These are phyloP conservation scores for Blastomyces emzantsi DNA, from an alignment of 2,329 filamentous ascomycete genomes.

Conservation along the genomic window DNA sequence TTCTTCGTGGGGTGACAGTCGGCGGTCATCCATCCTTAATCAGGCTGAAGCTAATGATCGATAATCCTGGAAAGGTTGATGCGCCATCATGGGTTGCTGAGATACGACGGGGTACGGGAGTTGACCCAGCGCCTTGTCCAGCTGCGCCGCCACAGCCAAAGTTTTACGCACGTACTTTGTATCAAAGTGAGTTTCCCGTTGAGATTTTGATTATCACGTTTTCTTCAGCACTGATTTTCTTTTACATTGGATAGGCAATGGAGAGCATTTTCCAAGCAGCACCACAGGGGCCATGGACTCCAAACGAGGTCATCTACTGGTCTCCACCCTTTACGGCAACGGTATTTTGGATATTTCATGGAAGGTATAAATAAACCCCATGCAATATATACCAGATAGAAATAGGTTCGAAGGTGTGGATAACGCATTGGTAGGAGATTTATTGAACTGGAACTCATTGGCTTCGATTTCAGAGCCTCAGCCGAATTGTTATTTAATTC, in stretches of 20 bases:
- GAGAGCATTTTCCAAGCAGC: constrained; percentile 14
- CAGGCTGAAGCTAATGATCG: constrained; percentile 13
- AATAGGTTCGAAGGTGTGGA: not conserved
- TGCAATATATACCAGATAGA: not conserved
- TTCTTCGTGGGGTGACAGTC: constrained; percentile 16
- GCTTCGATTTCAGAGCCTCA: not conserved
- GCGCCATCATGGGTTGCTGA: constrained; percentile 9
- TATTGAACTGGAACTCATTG: not conserved
- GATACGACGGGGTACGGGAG: constrained; percentile 14
- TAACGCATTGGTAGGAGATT: not conserved
- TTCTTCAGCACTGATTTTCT: not conserved
- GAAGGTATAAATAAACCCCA: not conserved
- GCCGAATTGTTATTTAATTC: not conserved
- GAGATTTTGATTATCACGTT: not conserved
- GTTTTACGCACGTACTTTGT: constrained; percentile 14
- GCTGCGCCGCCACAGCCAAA: constrained; percentile 11
- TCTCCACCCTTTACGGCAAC: constrained; percentile 15
- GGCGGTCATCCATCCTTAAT: constrained; percentile 14
- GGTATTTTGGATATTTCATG: constrained; percentile 17
- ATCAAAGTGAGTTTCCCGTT: constrained; percentile 13
- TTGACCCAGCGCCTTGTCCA: constrained; percentile 16
- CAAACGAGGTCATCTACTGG: constrained; percentile 15
- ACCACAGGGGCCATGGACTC: constrained; percentile 16
- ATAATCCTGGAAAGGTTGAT: not conserved
- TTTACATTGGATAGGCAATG: constrained; percentile 13